Evolutionary conservation across 1,139 yeast species (phyloP), one percentile per base, ranked within the genome.

Genomic region (Diutina mesorugosa): DNA sequence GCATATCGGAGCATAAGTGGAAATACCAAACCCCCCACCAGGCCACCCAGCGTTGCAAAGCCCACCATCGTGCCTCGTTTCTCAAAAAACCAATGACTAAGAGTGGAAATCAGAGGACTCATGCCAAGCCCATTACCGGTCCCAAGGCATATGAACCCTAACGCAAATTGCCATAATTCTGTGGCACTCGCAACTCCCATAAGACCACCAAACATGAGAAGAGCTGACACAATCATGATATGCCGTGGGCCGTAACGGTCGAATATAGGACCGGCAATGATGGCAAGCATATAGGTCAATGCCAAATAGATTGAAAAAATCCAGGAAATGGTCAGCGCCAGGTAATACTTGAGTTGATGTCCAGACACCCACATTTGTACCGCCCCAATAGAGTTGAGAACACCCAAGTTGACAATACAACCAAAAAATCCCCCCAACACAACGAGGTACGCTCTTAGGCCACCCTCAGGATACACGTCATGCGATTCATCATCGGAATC

Each of bases 351-450:
- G 7, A 84, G 70, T 62, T 82, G 85, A 63, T 84, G 73, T 55
- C 71, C 66, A 8, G 78, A 65, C 4, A 84, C 72, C 64, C 81
- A 83, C 2, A 85, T 77, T 65, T 84, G 85, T 32, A 84, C 74
- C 14, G 83, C 83, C 52, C 89, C 88, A 45, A 79, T 69, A 6
- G 84, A 67, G 61, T 83, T 84, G 59, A 79, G 74, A 46, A 84
- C 66, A 2, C 90, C 90, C 65, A 85, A 84, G n/a, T 78, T 77
- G n/a, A 80, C 78, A 16, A 80, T 69, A 51, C 81, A 69, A 1
- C 87, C 83, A 56, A 81, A 67, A 67, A 82, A 82, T 0, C 86
- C 77, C 1, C 90, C 90, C 7, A 83, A 67, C 0, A 85, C 81
- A 0, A 81, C 86, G 7, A 74, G 59, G 76, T 85, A 80, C 1